Percentiles rank a stretch among this genome's conserved stretches.
Conservation (phyloP, 2,329 filamentous ascomycete species). For the Aureobasidium subglaciale region DNA sequence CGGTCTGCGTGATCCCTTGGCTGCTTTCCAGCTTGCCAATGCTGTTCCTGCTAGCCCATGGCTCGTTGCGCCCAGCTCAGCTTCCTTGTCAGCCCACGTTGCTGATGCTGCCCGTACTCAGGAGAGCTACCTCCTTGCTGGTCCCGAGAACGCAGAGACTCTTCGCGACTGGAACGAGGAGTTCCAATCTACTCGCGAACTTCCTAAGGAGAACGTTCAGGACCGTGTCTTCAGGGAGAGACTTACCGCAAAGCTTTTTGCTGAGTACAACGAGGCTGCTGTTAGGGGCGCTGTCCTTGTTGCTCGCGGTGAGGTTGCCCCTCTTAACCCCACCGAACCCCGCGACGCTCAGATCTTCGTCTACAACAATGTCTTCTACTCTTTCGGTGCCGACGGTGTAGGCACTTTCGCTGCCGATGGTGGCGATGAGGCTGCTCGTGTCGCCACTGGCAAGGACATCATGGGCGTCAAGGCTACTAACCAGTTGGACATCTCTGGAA, state of each 20-base stretch:
- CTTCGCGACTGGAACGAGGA: constrained; percentile 98
- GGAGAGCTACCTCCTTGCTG: constrained; percentile 83
- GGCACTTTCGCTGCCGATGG: constrained; percentile 95
- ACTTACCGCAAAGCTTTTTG: constrained; percentile 89
- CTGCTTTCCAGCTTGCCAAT: constrained; percentile 93
- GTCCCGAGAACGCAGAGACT: constrained; percentile 88
- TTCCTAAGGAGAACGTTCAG: constrained; percentile 88
- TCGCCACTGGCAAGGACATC: constrained; percentile 95
- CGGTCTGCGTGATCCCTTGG: constrained; percentile 75
- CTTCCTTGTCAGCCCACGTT: constrained; percentile 61
- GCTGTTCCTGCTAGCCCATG: constrained; percentile 87
- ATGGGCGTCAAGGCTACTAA: constrained; percentile 91
- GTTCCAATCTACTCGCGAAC: constrained; percentile 91
- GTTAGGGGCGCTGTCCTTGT: constrained; percentile 87
- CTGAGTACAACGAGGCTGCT: constrained; percentile 94
- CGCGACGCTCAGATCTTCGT: constrained; percentile 96
- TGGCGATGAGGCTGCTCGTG: constrained; percentile 89
- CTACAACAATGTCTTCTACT: constrained; percentile 99
- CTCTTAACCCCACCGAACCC: constrained; percentile 88
- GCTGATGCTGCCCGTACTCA: constrained; percentile 83
- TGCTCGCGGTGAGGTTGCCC: constrained; percentile 83
- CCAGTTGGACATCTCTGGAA: constrained; percentile 87
- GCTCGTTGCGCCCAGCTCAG: constrained; percentile 67
- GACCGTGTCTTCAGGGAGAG: constrained; percentile 94
- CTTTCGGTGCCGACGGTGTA: constrained; percentile 93